A percentile compares a stretch with the other conserved stretches of the same genome.
Evolutionary conservation across 768 basidiomycete genomes (phyloP).

Genomic region (Lactarius quietus): DNA sequence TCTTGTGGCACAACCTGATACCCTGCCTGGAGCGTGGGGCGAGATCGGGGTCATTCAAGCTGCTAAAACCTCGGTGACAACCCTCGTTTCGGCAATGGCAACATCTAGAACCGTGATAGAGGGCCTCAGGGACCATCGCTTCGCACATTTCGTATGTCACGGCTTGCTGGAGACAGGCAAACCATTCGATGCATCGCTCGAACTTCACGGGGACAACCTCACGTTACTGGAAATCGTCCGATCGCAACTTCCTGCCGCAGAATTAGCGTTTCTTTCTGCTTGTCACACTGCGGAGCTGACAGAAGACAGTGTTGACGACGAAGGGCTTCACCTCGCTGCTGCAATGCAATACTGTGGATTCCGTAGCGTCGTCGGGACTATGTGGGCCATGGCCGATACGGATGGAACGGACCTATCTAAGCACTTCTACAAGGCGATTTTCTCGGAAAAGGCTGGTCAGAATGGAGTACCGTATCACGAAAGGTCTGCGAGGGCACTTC

Average conservation of each 20-base stretch:
- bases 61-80: neutral
- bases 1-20: neutral
- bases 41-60: neutral
- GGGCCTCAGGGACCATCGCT: neutral
- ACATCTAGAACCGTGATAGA: neutral
- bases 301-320: no score
- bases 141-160: no score
- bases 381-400: no score
- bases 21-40: neutral
- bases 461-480: no score
- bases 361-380: no score
- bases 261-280: neutral
- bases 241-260: neutral
- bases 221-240: neutral
- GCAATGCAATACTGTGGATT: no score
- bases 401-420: no score
- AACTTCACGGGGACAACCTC: no score
- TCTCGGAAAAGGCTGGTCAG: neutral
- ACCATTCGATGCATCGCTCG: no score
- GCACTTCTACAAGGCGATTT: neutral
- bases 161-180: no score
- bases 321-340: no score
- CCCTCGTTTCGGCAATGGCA: neutral
- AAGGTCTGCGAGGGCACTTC: no score
- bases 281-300: neutral